Evolutionary conservation across 2,329 filamentous ascomycete genomes (phyloP), one percentile per base, ranked within the genome.

Genomic region (Colletotrichum orchidophilum): DNA sequence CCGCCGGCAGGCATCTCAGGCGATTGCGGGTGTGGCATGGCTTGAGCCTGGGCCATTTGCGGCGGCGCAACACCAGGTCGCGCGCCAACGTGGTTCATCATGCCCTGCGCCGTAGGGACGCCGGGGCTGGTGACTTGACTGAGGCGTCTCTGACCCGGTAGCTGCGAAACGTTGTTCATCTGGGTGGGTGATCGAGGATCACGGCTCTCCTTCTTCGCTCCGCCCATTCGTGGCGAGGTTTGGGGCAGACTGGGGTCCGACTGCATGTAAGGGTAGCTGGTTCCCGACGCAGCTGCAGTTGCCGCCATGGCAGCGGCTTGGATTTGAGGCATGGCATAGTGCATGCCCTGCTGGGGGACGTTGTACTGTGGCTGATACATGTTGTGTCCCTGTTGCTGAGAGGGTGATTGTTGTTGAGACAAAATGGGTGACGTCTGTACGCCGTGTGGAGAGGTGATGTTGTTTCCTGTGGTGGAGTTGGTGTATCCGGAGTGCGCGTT

Each of bases 221-320:
- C 89, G n/a, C 86, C 85, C 88, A 96, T 91, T 73, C 94, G 90
- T 58, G 95, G 94, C 3, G 94, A 97, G 26, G 90, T 92, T 81
- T 88, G 92, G 81, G 81, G 87, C 83, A 87, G 87, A 83, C 87
- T 91, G 24, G 89, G 87, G 77, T 95, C 93, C 66, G 93, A 90
- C 61, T 91, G 84, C 83, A 95, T 90, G 75, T 92, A 91, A 73
- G 93, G 92, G 75, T 93, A 93, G 73, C 86, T 90, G 72, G 94
- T 92, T 50, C 96, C 95, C 6, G 95, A 95, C 12, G 96, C 96
- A 1, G 96, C 95, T 21, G 96, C 96, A 1, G 95, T 97, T 26
- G 93, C 90, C 54, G 93, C 95, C 94, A 97, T 96, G 70, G 95
- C 95, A 60, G 96, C 95, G 15, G 95, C 95, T 81, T 97, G 94